Conservation (phyloP, 345 rosid genomes). For the Lumnitzera racemosa region DNA sequence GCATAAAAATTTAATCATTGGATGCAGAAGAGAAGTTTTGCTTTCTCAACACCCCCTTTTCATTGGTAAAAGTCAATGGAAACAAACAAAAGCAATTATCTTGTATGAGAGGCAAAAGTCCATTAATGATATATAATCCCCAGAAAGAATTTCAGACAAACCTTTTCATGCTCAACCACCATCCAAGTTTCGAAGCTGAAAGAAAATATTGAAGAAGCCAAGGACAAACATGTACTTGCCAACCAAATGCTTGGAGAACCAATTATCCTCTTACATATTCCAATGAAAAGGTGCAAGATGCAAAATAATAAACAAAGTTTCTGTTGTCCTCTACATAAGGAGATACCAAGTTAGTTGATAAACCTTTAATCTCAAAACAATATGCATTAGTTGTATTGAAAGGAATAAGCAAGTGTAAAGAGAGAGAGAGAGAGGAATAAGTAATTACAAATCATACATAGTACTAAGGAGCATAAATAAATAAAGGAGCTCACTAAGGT, state of each 20-base stretch:
- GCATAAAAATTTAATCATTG: neutral
- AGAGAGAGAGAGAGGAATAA: neutral
- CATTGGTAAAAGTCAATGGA: too few species aligned
- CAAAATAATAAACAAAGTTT: slow-evolving; percentile 62
- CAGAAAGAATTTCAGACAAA: slow-evolving; percentile 14
- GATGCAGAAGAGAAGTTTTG: neutral
- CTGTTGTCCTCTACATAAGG: slow-evolving; percentile 62
- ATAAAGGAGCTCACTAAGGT: too few species aligned
- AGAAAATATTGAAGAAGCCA: slow-evolving; percentile 57
- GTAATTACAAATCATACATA: too few species aligned
- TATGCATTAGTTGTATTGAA: neutral
- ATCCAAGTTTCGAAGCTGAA: slow-evolving; percentile 87
- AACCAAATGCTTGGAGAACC: slow-evolving; percentile 49
- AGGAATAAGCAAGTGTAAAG: neutral
- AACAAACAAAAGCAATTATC: neutral
- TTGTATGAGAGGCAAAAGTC: too few species aligned
- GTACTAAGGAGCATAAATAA: too few species aligned
- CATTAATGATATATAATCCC: neutral
- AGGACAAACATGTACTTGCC: slow-evolving; percentile 53
- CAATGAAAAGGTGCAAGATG: slow-evolving; percentile 62
- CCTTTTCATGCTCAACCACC: slow-evolving; percentile 81
- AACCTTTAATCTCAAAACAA: neutral
- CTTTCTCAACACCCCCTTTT: neutral
- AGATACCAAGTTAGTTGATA: slow-evolving; percentile 6
- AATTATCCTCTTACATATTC: slow-evolving; percentile 63